Base-by-base conservation (phyloP, 164 flowering plant species). In the Berberis thunbergii region DNA sequence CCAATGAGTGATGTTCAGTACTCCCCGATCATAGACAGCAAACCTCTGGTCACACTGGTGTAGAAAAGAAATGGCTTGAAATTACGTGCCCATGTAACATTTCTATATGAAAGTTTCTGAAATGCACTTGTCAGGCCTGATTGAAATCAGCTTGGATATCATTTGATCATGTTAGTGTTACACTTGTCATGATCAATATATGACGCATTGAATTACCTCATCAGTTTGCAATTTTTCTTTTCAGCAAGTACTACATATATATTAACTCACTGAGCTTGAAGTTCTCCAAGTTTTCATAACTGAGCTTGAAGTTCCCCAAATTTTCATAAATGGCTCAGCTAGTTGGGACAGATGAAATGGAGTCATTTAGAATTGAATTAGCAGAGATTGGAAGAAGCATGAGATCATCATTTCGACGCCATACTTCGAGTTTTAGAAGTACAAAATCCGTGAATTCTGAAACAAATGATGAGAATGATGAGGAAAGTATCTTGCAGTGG, bases 361-460 rank as follows among this genome's bases (percentile, higher is more conserved):
- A 82, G 70, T 79, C 86, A 6, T 43, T 79, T 3, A 75, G 84
- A 62, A 54, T 70, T 44, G 88, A 86, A 73, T 53, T 81, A 57
- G 76, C 76, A 56, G 91, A 81, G 80, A 68, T 84, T 0, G 84
- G 86, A 62, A 79, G 86, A 68, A 87, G 91, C 72, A 55, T 82
- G 49, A 72, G 81, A 42, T 80, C 79, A 42, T 86, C 89, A 13
- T 73, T 80, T 26, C 69, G 72, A 67, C 73, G 62, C 13, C 76
- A 54, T 4, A 45, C 66, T n/a, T 67, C 84, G 6, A 82, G 83
- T 73, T 79, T 78, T 44, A 63, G 76, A 56, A 78, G 79, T 70
- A 65, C 38, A 57, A 72, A 83, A 4, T 69, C 50, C 9, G 26
- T 68, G 52, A 74, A 68, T 48, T 70, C 77, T 41, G 61, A 46